These are phyloP conservation scores for Triangularia verruculosa DNA, from an alignment of 2,329 filamentous ascomycete genomes.

Conservation along the genomic window DNA sequence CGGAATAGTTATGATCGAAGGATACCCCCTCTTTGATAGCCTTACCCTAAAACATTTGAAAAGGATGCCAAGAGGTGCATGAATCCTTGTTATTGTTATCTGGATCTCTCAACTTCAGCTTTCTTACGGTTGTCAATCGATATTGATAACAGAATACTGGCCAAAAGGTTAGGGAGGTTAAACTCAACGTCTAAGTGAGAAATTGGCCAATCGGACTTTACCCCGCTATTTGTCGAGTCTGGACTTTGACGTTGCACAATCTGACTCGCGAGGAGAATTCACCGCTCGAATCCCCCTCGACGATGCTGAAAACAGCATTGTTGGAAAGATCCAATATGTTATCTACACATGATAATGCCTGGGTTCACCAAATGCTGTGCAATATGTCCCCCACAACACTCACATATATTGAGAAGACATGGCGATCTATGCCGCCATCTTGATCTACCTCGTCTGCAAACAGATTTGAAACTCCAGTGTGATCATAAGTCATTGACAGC, in stretches of 20 bases:
- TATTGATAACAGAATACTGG: neutral
- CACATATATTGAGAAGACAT: neutral
- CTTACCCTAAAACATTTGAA: neutral
- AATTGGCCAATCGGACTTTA: neutral
- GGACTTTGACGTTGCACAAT: neutral
- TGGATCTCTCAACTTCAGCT: neutral
- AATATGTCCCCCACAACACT: neutral
- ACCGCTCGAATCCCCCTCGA: neutral
- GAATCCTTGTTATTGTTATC: neutral
- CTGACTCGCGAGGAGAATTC: neutral
- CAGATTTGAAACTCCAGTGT: neutral
- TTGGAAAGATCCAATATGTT: neutral
- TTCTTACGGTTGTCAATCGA: neutral
- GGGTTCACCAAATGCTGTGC: neutral
- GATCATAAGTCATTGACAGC: constrained; percentile 2
- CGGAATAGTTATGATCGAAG: neutral
- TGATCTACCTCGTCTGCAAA: neutral
- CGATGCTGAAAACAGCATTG: neutral
- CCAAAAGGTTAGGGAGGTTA: neutral
- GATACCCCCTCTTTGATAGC: neutral
- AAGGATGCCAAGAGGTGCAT: neutral
- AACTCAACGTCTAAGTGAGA: neutral
- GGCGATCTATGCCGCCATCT: neutral
- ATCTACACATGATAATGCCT: neutral
- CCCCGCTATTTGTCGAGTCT: neutral